A percentile compares a stretch with the other conserved stretches of the same genome.
Evolutionary conservation across 2,329 filamentous ascomycete genomes (phyloP).

Genomic region (Neoscytalidium dimidiatum): DNA sequence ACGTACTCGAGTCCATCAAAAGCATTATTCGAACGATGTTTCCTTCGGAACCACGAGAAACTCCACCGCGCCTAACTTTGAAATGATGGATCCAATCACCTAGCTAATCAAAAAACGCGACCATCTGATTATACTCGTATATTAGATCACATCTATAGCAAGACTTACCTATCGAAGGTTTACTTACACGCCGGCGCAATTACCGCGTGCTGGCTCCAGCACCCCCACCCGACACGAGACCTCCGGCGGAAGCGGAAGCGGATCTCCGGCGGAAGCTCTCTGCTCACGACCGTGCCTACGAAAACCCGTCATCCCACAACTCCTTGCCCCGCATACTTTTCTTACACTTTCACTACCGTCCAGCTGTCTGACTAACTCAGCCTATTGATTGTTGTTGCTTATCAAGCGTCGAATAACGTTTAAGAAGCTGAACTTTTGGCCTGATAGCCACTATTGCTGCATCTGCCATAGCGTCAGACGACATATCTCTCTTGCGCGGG

Average conservation of each 20-base stretch:
- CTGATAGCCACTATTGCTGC: neutral
- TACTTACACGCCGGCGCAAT: no score
- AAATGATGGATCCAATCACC: no score
- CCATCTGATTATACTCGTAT: no score
- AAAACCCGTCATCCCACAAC: neutral
- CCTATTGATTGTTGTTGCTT: neutral
- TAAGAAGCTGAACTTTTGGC: neutral
- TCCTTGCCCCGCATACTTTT: no score
- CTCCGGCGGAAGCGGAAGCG: conserved; percentile 16
- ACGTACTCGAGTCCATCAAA: neutral
- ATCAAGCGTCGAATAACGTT: neutral
- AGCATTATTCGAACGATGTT: neutral
- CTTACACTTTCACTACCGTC: neutral
- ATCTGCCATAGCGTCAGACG: neutral
- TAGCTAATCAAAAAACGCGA: no score
- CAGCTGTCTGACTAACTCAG: neutral
- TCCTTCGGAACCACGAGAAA: no score
- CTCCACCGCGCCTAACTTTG: no score
- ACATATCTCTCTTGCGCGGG: neutral
- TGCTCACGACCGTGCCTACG: neutral
- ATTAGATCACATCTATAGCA: no score
- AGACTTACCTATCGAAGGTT: no score
- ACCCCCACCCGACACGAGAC: neutral
- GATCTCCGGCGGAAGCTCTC: neutral
- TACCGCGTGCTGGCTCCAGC: neutral